Percentiles rank a stretch among this genome's conserved stretches.
These are phyloP conservation scores for Blastobotrys apis DNA, from an alignment of 1,139 yeast genomes.

Conservation along the genomic window DNA sequence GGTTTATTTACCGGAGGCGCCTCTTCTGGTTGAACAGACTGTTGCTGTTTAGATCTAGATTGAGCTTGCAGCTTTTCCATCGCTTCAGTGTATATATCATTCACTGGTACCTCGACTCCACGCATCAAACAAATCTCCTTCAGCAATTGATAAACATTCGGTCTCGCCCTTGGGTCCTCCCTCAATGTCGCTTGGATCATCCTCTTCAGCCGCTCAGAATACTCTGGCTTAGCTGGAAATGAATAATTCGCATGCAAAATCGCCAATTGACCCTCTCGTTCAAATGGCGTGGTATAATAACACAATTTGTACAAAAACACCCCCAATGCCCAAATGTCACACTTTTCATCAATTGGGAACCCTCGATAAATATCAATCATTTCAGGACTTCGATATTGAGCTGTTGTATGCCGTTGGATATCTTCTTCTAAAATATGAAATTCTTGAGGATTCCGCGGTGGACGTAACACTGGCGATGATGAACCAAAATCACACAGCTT, in stretches of 20 bases:
- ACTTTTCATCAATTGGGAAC: constrained; percentile 86
- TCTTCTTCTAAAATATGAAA: constrained; percentile 71
- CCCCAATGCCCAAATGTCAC: constrained; percentile 97
- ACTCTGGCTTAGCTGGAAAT: constrained; percentile 47
- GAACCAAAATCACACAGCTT: constrained; percentile 96
- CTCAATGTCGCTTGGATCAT: constrained; percentile 73
- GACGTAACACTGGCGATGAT: constrained; percentile 62
- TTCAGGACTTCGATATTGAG: constrained; percentile 96
- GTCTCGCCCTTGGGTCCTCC: constrained; percentile 76
- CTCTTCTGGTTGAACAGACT: neutral
- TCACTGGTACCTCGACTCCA: constrained; percentile 50
- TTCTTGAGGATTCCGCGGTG: constrained; percentile 64
- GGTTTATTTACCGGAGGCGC: constrained; percentile 5
- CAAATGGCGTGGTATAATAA: constrained; percentile 94
- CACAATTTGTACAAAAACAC: constrained; percentile 85
- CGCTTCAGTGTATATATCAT: constrained; percentile 26
- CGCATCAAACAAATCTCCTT: constrained; percentile 62
- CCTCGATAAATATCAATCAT: constrained; percentile 87
- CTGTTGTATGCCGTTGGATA: constrained; percentile 86
- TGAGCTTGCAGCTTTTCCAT: constrained; percentile 20
- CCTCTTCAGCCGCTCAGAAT: constrained; percentile 38
- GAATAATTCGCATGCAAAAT: constrained; percentile 58
- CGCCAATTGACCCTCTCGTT: constrained; percentile 62
- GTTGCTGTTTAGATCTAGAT: constrained; percentile 11
- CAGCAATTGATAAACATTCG: constrained; percentile 79